A percentile compares a stretch with the other conserved stretches of the same genome.
Conservation (phyloP, 345 rosid genomes). For the Gossypium anomalum region DNA sequence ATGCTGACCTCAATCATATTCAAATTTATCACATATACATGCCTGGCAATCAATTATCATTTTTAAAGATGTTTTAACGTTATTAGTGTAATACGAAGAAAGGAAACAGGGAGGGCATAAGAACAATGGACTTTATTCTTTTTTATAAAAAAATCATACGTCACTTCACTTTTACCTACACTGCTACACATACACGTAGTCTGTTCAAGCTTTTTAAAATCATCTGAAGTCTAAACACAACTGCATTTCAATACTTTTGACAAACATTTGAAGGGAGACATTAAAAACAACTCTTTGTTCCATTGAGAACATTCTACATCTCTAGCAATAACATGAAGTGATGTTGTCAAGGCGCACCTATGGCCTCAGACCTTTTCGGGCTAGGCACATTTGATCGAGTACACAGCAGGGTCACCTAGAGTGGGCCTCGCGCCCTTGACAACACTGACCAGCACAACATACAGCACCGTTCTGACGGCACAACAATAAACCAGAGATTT, state of each 20-base stretch:
- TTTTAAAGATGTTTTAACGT: neutral
- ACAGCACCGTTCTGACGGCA: neutral
- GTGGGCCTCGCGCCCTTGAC: no score
- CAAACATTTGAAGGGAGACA: neutral
- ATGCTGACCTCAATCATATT: neutral
- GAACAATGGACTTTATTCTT: neutral
- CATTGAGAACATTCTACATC: neutral
- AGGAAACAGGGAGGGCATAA: no score
- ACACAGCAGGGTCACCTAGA: no score
- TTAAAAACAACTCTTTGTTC: neutral
- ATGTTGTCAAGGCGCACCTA: no score
- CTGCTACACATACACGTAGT: neutral
- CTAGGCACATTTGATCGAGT: no score
- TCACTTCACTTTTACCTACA: neutral
- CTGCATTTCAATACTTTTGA: neutral
- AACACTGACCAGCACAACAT: neutral
- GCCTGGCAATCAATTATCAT: neutral
- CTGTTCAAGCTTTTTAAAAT: neutral
- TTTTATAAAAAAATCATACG: neutral
- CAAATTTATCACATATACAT: neutral
- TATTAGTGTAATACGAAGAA: neutral
- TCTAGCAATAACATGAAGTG: neutral
- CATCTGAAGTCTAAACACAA: neutral
- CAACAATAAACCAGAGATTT: conserved; percentile 3
- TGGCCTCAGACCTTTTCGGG: no score